These are phyloP conservation scores for Lasiosphaeriaceae sp. DNA, from an alignment of 495 filamentous ascomycete genomes.

Conservation along the genomic window DNA sequence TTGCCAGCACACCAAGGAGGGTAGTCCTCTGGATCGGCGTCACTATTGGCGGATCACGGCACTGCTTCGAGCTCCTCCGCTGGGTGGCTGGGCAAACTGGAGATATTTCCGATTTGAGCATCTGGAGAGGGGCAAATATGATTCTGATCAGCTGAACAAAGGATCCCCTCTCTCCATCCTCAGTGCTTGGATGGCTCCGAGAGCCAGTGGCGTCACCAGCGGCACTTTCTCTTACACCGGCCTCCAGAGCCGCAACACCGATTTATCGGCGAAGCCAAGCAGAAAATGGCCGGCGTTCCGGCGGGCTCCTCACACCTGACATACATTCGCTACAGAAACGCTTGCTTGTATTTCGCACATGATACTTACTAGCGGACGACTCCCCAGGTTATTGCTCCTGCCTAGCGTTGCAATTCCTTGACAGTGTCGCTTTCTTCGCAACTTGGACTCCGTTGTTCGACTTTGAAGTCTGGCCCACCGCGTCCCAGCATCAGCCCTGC, in stretches of 20 bases:
- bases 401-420: no score
- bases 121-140: background rate
- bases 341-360: no score
- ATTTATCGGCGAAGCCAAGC: no score
- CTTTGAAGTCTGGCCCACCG: background rate
- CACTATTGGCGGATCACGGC: constrained; percentile 1
- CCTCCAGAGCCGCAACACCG: no score
- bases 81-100: constrained; percentile 11
- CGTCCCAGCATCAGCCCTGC: background rate
- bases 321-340: no score
- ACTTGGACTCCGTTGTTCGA: no score
- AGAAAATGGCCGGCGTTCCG: no score
- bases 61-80: background rate
- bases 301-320: no score
- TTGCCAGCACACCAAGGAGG: constrained; percentile 33
- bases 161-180: background rate
- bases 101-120: constrained; percentile 6
- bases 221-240: background rate
- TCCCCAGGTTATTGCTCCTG: no score
- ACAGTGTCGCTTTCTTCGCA: no score
- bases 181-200: background rate
- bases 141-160: background rate
- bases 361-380: no score
- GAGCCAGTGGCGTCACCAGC: background rate
- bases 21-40: constrained; percentile 11